Conservation (phyloP, 495 filamentous ascomycete species). For the Pseudoneurospora amorphoporcata region DNA sequence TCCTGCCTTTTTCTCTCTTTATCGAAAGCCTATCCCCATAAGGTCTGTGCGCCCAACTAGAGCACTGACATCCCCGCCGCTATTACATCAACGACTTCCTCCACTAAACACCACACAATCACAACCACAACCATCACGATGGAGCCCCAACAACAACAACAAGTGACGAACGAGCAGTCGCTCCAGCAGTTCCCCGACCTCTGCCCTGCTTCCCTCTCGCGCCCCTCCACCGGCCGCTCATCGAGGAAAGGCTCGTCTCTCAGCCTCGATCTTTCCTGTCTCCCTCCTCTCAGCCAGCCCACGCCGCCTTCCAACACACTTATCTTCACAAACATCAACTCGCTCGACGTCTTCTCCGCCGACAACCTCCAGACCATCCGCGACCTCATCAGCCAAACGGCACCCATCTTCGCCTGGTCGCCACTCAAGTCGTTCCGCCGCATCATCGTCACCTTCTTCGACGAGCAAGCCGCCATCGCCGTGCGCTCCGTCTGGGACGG, state of each 20-base stretch:
- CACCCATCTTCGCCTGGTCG: constrained; percentile 75
- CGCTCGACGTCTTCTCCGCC: constrained; percentile 67
- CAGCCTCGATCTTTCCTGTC: constrained; percentile 67
- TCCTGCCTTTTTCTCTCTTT: not conserved
- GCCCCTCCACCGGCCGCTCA: constrained; percentile 18
- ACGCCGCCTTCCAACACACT: constrained; percentile 86
- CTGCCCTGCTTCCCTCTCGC: constrained; percentile 22
- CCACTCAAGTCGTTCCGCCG: constrained; percentile 87
- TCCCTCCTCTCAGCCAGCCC: constrained; percentile 71
- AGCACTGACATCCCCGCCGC: not conserved
- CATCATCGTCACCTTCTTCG: constrained; percentile 81
- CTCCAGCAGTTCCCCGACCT: constrained; percentile 2
- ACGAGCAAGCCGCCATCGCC: constrained; percentile 58
- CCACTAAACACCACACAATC: not conserved
- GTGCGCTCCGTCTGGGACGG: constrained; percentile 65
- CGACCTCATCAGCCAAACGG: constrained; percentile 54
- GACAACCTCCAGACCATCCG: constrained; percentile 67
- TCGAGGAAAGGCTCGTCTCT: constrained; percentile 44
- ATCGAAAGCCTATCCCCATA: not conserved
- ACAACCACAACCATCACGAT: not conserved
- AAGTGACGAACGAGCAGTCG: not conserved
- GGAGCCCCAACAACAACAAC: not conserved
- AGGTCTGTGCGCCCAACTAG: not conserved
- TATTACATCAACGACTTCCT: not conserved
- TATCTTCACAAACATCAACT: constrained; percentile 79